A percentile compares a stretch with the other conserved stretches of the same genome.
Conservation (phyloP, 2,329 filamentous ascomycete genomes). For the Coleophoma cylindrospora region DNA sequence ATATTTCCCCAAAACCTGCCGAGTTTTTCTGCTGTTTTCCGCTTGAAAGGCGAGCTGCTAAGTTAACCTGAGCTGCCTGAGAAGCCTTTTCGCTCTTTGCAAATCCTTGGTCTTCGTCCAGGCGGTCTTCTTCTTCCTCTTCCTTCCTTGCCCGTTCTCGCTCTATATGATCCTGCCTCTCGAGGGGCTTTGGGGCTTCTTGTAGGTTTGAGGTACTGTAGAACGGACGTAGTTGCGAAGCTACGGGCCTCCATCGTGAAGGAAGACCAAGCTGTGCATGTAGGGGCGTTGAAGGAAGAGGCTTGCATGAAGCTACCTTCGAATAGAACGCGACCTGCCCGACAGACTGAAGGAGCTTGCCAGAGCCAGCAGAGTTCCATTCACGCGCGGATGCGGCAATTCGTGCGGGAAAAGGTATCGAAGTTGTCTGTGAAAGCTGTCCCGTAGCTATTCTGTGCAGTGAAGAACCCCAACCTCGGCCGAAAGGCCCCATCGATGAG, state of each 20-base stretch:
- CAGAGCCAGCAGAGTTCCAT: not conserved
- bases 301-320: not conserved
- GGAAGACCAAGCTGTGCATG: conserved; percentile 9
- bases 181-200: conserved; percentile 15
- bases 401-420: conserved; percentile 7
- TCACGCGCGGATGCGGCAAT: conserved; percentile 1
- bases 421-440: conserved; percentile 11
- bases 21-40: conserved; percentile 49
- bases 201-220: conserved; percentile 17
- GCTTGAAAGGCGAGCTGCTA: conserved; percentile 81
- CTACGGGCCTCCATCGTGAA: conserved; percentile 22
- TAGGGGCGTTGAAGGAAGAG: conserved; percentile 5
- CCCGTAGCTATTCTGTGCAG: conserved; percentile 17
- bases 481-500: conserved; percentile 13
- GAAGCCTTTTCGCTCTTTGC: conserved; percentile 76
- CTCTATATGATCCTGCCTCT: conserved; percentile 27
- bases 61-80: conserved; percentile 82
- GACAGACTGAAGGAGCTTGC: too few species aligned
- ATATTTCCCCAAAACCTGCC: conserved; percentile 71
- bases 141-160: conserved; percentile 31
- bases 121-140: conserved; percentile 34
- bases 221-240: conserved; percentile 22
- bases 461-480: conserved; percentile 16
- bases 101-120: conserved; percentile 54
- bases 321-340: conserved; percentile 1